Percentiles rank a stretch among this genome's conserved stretches.
Evolutionary conservation across 208 protist species (phyloP).

Genomic region (Willaertia magna): DNA sequence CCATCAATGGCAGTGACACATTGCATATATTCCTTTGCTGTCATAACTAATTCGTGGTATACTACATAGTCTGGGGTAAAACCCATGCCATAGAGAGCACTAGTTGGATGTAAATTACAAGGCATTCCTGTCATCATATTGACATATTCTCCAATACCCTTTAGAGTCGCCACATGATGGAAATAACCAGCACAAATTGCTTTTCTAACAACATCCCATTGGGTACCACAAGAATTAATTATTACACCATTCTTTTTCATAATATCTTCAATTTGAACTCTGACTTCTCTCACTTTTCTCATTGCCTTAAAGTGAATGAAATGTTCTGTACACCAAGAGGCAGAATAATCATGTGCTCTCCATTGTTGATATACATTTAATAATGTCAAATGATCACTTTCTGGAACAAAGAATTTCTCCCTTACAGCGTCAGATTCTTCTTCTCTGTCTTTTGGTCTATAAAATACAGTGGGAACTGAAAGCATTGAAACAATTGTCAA

Average conservation of each 20-base stretch:
- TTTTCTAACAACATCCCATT: slow-evolving; percentile 78
- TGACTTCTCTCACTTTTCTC: slow-evolving; percentile 73
- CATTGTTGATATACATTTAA: slow-evolving; percentile 94
- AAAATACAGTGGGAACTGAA: slow-evolving; percentile 53
- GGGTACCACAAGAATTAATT: slow-evolving; percentile 32
- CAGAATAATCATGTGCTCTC: slow-evolving; percentile 64
- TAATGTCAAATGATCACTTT: slow-evolving; percentile 97
- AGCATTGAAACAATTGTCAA: slow-evolving; percentile 89
- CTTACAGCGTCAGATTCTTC: slow-evolving; percentile 61
- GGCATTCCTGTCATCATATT: slow-evolving; percentile 76
- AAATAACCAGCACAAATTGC: slow-evolving; percentile 88
- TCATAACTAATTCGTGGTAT: slow-evolving; percentile 94
- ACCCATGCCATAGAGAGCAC: slow-evolving; percentile 82
- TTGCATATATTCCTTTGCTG: slow-evolving; percentile 89
- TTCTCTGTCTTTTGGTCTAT: slow-evolving; percentile 31
- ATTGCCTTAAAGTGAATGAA: slow-evolving; percentile 87
- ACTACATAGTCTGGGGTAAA: slow-evolving; percentile 93
- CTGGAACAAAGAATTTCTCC: slow-evolving; percentile 87
- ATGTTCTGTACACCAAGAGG: slow-evolving; percentile 86
- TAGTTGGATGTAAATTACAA: slow-evolving; percentile 91
- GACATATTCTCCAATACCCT: slow-evolving; percentile 90
- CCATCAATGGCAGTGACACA: slow-evolving; percentile 89
- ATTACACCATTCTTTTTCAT: slow-evolving; percentile 48
- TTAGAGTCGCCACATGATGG: slow-evolving; percentile 77
- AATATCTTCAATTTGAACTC: slow-evolving; percentile 90